A percentile compares a stretch with the other conserved stretches of the same genome.
Evolutionary conservation across 2,329 filamentous ascomycete genomes (phyloP).

Genomic region (Nigrospora sphaerica): DNA sequence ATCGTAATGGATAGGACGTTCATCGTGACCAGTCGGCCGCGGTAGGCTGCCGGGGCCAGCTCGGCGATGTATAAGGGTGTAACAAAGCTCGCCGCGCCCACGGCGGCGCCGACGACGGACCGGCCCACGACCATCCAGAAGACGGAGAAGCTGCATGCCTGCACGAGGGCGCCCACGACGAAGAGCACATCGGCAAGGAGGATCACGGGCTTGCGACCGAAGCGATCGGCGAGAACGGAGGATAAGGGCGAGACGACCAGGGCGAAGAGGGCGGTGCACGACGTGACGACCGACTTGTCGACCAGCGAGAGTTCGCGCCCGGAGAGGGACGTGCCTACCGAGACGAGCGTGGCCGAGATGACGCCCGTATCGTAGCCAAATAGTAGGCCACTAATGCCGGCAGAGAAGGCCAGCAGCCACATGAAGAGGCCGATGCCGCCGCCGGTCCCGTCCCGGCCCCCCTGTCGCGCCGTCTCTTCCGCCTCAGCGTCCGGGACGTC

Average conservation of each 20-base stretch:
- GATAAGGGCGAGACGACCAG: conserved; percentile 57
- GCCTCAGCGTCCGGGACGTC: conserved; percentile 4
- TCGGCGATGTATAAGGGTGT: conserved; percentile 87
- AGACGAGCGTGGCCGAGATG: conserved; percentile 61
- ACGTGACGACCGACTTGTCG: conserved; percentile 65
- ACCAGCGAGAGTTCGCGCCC: conserved; percentile 48
- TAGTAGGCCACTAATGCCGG: conserved; percentile 59
- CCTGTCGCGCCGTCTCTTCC: neutral
- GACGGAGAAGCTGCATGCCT: conserved; percentile 54
- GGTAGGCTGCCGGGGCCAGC: conserved; percentile 66
- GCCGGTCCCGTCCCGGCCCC: neutral
- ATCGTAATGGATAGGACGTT: conserved; percentile 78
- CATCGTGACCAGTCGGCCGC: conserved; percentile 76
- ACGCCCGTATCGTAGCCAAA: conserved; percentile 67
- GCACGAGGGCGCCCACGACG: conserved; percentile 57
- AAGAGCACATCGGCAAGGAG: conserved; percentile 62
- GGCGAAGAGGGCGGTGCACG: conserved; percentile 61
- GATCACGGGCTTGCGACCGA: conserved; percentile 57
- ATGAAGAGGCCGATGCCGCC: conserved; percentile 39
- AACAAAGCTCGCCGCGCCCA: conserved; percentile 73
- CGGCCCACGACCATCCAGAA: conserved; percentile 59
- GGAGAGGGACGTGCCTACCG: conserved; percentile 53
- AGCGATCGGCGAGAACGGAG: conserved; percentile 54
- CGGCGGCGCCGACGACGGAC: conserved; percentile 62
- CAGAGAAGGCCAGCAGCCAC: conserved; percentile 55